Conservation (phyloP, 768 basidiomycete genomes). For the Dentipellis fragilis region DNA sequence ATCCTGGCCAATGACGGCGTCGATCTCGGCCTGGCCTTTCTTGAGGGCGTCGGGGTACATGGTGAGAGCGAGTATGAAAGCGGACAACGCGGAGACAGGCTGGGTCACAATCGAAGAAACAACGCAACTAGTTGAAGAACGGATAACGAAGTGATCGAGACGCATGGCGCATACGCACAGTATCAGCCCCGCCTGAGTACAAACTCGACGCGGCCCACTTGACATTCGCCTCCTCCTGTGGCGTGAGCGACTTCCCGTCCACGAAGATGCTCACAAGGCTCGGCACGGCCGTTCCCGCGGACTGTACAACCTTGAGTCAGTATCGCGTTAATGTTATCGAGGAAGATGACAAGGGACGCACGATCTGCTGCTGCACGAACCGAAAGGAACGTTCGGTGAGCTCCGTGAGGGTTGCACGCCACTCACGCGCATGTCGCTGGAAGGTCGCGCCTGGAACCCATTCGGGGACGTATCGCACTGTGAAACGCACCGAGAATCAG, state of each 20-base stretch:
- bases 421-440: constrained; percentile 14
- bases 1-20: constrained; percentile 14
- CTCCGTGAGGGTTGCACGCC: constrained; percentile 10
- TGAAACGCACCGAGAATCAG: background rate
- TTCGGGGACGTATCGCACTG: constrained; percentile 14
- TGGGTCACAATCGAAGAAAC: background rate
- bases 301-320: background rate
- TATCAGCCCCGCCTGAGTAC: constrained; percentile 16
- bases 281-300: constrained; percentile 11
- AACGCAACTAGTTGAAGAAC: background rate
- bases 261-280: constrained; percentile 11
- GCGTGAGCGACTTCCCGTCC: constrained; percentile 7
- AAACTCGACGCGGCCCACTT: constrained; percentile 17
- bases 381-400: constrained; percentile 10
- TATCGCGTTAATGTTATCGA: no score
- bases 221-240: constrained; percentile 12
- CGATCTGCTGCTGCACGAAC: constrained; percentile 11
- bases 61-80: constrained; percentile 20
- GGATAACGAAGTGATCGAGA: no score
- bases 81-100: constrained; percentile 17
- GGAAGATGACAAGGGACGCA: background rate
- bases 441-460: constrained; percentile 18
- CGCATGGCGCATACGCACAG: constrained; percentile 3
- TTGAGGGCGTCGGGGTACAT: constrained; percentile 15
- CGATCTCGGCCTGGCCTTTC: constrained; percentile 18